Percentiles rank a stretch among this genome's conserved stretches.
Conservation (phyloP, 768 basidiomycete genomes). For the Pulveroboletus sp. region DNA sequence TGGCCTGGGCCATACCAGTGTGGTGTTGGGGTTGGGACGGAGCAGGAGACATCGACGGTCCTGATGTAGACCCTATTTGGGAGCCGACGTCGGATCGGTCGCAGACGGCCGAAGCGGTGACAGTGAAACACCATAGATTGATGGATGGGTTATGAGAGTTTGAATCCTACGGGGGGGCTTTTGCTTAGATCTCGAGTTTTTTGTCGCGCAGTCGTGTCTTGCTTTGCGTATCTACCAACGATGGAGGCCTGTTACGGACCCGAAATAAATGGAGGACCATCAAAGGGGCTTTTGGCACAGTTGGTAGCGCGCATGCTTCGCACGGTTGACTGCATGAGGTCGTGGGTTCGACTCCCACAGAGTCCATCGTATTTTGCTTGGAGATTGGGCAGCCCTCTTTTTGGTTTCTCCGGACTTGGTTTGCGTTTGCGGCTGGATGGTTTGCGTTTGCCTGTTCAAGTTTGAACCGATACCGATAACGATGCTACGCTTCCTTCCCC, state of each 20-base stretch:
- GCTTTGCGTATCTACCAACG: not conserved
- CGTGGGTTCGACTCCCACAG: constrained; percentile 53
- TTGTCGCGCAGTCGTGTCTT: not conserved
- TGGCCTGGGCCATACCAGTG: constrained; percentile 44
- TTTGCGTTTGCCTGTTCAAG: too few species aligned
- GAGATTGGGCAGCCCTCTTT: not conserved
- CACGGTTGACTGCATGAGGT: constrained; percentile 46
- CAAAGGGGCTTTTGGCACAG: constrained; percentile 49
- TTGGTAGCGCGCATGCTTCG: constrained; percentile 61
- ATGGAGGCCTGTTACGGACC: not conserved
- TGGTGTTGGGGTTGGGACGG: constrained; percentile 99
- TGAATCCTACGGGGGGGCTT: not conserved
- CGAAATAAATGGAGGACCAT: rapidly evolving
- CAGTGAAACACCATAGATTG: constrained; percentile 63
- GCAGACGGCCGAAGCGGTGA: constrained; percentile 51
- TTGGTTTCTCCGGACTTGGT: too few species aligned
- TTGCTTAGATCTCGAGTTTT: constrained; percentile 13
- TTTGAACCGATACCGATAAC: too few species aligned
- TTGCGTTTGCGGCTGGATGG: too few species aligned
- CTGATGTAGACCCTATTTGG: constrained; percentile 98
- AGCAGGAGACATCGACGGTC: constrained; percentile 95
- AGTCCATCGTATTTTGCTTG: constrained; percentile 12
- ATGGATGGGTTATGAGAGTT: constrained; percentile 22
- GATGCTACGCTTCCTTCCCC: too few species aligned
- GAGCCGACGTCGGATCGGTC: constrained; percentile 73